Conservation (phyloP, 2,329 filamentous ascomycete species). For the Paraconiothyrium brasiliense region DNA sequence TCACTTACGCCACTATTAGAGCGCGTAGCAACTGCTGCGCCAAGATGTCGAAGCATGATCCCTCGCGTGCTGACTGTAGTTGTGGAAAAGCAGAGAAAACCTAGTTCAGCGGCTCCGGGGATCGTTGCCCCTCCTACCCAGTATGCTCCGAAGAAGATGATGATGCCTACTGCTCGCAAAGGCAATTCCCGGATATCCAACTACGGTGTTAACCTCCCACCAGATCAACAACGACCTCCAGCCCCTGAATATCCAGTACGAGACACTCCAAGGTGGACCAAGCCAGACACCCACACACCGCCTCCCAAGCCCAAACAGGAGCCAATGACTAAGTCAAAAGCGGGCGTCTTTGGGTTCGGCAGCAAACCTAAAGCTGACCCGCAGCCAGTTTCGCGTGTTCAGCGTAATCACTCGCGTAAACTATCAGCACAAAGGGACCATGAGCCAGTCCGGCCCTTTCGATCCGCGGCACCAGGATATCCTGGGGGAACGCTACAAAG, state of each 20-base stretch:
- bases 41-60: slow-evolving; percentile 15
- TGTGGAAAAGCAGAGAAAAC: slow-evolving; percentile 18
- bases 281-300: slow-evolving; percentile 28
- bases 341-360: slow-evolving; percentile 22
- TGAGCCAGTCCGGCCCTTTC: slow-evolving; percentile 28
- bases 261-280: slow-evolving; percentile 35
- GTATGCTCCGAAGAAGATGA: slow-evolving; percentile 2
- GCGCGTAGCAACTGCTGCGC: not conserved
- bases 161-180: slow-evolving; percentile 10
- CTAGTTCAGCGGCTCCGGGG: slow-evolving; percentile 27
- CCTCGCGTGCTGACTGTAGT: slow-evolving; percentile 16
- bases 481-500: slow-evolving; percentile 43
- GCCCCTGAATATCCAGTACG: slow-evolving; percentile 37
- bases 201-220: slow-evolving; percentile 19
- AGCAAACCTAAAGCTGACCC: slow-evolving; percentile 23
- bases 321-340: slow-evolving; percentile 17
- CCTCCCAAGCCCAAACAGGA: slow-evolving; percentile 17
- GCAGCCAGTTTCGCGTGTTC: slow-evolving; percentile 12
- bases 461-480: slow-evolving; percentile 31
- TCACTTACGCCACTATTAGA: slow-evolving; percentile 20
- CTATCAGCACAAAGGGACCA: slow-evolving; percentile 14
- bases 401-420: slow-evolving; percentile 16
- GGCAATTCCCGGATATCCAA: slow-evolving; percentile 19
- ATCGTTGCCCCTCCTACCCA: slow-evolving; percentile 26
- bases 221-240: slow-evolving; percentile 32